Percentiles rank a stretch among this genome's conserved stretches.
Conservation (phyloP, 257 asterid species). For the Solanum clarkiae region DNA sequence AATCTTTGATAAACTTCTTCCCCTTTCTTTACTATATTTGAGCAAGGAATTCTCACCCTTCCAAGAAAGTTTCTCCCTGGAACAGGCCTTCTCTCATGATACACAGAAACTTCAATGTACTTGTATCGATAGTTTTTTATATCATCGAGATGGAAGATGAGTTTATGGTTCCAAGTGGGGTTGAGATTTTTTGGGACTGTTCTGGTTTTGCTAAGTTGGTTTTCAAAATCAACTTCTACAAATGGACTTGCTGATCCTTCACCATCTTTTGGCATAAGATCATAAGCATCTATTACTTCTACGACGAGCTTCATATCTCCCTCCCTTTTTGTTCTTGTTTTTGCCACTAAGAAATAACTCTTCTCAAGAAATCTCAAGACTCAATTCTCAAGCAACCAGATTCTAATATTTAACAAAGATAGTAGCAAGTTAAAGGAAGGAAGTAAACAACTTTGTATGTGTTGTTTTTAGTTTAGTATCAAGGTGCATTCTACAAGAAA, state of each 20-base stretch:
- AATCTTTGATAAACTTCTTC: slow-evolving; percentile 58
- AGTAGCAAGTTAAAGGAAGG: slow-evolving; percentile 1
- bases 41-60: slow-evolving; percentile 47
- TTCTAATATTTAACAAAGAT: slow-evolving; percentile 3
- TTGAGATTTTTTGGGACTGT: slow-evolving; percentile 58
- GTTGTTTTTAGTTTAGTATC: background rate
- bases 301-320: slow-evolving; percentile 42
- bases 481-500: slow-evolving; percentile 8
- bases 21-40: slow-evolving; percentile 45
- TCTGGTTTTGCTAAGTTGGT: slow-evolving; percentile 47
- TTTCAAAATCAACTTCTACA: slow-evolving; percentile 61
- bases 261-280: slow-evolving; percentile 65
- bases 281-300: slow-evolving; percentile 67
- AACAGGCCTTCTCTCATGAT: slow-evolving; percentile 41
- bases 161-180: slow-evolving; percentile 60
- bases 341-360: slow-evolving; percentile 11
- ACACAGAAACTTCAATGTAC: slow-evolving; percentile 37
- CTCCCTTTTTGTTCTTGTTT: slow-evolving; percentile 29
- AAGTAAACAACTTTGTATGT: background rate
- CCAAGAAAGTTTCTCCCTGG: slow-evolving; percentile 54
- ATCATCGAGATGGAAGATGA: slow-evolving; percentile 31
- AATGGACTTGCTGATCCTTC: slow-evolving; percentile 63
- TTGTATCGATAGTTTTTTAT: slow-evolving; percentile 18
- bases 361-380: slow-evolving; percentile 30
- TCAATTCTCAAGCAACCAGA: slow-evolving; percentile 33